Evolutionary conservation across 2,329 filamentous ascomycete genomes (phyloP).

Genomic region (Sclerotinia subarctica): DNA sequence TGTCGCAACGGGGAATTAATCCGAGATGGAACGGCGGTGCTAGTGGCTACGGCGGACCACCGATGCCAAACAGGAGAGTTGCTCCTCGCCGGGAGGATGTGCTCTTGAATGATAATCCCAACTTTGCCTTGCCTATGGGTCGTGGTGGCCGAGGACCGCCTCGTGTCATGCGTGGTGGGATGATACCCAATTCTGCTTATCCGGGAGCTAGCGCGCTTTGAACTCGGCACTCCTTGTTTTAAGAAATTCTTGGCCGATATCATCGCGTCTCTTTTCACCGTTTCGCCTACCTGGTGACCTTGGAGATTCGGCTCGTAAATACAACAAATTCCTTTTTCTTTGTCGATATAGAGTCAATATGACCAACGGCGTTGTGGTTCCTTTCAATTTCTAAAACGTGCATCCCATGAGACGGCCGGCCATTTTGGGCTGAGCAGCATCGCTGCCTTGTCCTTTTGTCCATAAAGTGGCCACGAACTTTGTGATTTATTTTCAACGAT

Average conservation of each 20-base stretch:
- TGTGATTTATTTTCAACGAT: neutral
- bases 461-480: neutral
- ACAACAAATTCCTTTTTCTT: conserved; percentile 24
- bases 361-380: conserved; percentile 18
- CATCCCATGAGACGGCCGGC: conserved; percentile 5
- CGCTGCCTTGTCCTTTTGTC: conserved; percentile 1
- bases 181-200: conserved; percentile 55
- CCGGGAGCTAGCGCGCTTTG: conserved; percentile 38
- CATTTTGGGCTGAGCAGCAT: neutral
- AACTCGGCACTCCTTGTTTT: conserved; percentile 15
- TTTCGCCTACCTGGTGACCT: conserved; percentile 22
- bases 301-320: conserved; percentile 28
- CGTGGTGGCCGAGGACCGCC: conserved; percentile 29
- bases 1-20: conserved; percentile 84
- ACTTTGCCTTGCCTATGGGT: conserved; percentile 68
- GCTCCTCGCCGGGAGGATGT: conserved; percentile 62
- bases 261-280: conserved; percentile 21
- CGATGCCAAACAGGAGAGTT: conserved; percentile 34
- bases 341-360: conserved; percentile 28
- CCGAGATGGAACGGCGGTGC: conserved; percentile 67
- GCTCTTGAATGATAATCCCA: conserved; percentile 75
- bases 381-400: conserved; percentile 7
- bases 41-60: conserved; percentile 38
- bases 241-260: conserved; percentile 27
- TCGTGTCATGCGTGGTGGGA: conserved; percentile 32